Percentiles rank a stretch among this genome's conserved stretches.
phyloP scores from a whole-genome alignment of 768 basidiomycete species.

The Mycena latifolia region DNA sequence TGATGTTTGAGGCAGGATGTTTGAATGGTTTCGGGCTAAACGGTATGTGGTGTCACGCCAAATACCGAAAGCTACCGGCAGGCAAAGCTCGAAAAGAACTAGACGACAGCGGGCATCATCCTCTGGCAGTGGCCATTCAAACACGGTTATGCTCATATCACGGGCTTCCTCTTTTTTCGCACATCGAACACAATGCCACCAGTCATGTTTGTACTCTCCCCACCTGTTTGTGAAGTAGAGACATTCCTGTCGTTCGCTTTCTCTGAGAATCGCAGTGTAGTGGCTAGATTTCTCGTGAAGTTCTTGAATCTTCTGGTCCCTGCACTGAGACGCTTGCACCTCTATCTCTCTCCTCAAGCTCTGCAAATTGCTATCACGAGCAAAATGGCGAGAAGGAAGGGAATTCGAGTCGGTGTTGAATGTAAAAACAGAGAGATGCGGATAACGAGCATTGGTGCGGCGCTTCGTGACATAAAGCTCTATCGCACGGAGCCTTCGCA shows the following conservation, averaged over 20 bases:
- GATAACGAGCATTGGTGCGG: constrained; percentile 29
- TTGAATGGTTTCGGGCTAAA: not conserved
- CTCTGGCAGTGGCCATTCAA: constrained; percentile 63
- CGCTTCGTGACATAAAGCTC: constrained; percentile 49
- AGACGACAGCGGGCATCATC: constrained; percentile 37
- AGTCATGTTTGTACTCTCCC: not conserved
- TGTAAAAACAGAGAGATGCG: constrained; percentile 49
- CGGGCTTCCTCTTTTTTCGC: constrained; percentile 11
- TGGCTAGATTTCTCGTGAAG: constrained; percentile 37
- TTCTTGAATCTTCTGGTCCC: constrained; percentile 41
- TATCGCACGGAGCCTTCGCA: constrained; percentile 38
- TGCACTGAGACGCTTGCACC: constrained; percentile 35
- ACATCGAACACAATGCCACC: not conserved
- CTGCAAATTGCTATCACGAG: constrained; percentile 32
- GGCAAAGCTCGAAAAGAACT: constrained; percentile 57
- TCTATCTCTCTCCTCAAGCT: constrained; percentile 44
- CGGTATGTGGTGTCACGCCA: constrained; percentile 58
- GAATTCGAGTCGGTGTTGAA: constrained; percentile 16
- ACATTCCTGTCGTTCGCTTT: not conserved
- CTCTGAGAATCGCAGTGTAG: constrained; percentile 35
- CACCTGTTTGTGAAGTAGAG: too few relatives aligned
- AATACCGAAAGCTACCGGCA: constrained; percentile 52
- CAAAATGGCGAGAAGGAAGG: constrained; percentile 50
- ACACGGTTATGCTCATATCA: constrained; percentile 44
- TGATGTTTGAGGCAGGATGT: not conserved